Evolutionary conservation across 2,329 filamentous ascomycete genomes (phyloP).

Genomic region (Ophiosphaerella narmari): DNA sequence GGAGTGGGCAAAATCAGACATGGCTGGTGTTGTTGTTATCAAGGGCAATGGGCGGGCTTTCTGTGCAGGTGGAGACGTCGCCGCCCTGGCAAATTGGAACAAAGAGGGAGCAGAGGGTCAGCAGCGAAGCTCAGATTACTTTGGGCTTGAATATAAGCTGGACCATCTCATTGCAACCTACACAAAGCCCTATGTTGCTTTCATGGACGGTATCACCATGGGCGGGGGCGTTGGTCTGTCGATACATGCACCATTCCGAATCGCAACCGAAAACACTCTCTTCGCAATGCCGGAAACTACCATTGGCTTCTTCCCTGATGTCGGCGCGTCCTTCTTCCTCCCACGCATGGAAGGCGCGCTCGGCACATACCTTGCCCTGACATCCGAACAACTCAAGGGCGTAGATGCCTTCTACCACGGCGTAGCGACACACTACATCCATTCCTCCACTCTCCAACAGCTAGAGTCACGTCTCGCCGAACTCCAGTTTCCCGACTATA

Average conservation of each 20-base stretch:
- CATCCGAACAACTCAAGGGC: slow-evolving; percentile 80
- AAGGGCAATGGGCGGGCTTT: slow-evolving; percentile 88
- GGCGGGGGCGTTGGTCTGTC: slow-evolving; percentile 94
- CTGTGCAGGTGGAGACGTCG: slow-evolving; percentile 92
- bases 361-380: slow-evolving; percentile 92
- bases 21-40: slow-evolving; percentile 90
- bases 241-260: slow-evolving; percentile 92
- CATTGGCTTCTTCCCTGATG: slow-evolving; percentile 98
- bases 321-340: slow-evolving; percentile 94
- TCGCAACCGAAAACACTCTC: slow-evolving; percentile 91
- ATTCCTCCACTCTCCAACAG: slow-evolving; percentile 81
- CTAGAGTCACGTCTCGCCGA: slow-evolving; percentile 87
- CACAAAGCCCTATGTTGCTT: slow-evolving; percentile 86
- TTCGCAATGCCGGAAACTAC: slow-evolving; percentile 99
- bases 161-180: slow-evolving; percentile 96
- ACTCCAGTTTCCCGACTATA: slow-evolving; percentile 82
- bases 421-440: slow-evolving; percentile 92
- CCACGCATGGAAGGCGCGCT: slow-evolving; percentile 83
- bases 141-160: slow-evolving; percentile 92
- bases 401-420: slow-evolving; percentile 88
- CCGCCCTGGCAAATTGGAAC: slow-evolving; percentile 76
- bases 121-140: slow-evolving; percentile 79
- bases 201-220: slow-evolving; percentile 99
- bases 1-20: slow-evolving; percentile 93
- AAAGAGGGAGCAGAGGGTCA: slow-evolving; percentile 69